Evolutionary conservation across 176 grass and related monocot genomes (phyloP).

Genomic region (Cenchrus purpureus): DNA sequence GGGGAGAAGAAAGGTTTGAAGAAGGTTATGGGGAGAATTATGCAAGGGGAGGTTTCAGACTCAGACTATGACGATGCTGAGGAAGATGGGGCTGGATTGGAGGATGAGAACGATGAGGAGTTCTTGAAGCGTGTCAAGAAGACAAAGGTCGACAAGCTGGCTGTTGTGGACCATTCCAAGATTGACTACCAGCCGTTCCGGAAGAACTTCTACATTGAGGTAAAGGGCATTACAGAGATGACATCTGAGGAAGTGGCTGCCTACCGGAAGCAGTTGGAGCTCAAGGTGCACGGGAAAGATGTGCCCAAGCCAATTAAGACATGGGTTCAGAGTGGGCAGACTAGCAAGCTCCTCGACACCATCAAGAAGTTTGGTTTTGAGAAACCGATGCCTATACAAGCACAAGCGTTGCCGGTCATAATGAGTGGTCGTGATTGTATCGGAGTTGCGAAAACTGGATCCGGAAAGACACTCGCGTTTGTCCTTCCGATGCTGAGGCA

Average conservation of each 20-base stretch:
- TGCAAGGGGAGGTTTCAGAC: slow-evolving; percentile 78
- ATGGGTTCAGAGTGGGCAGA: slow-evolving; percentile 89
- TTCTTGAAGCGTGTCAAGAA: slow-evolving; percentile 97
- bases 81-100: slow-evolving; percentile 50
- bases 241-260: slow-evolving; percentile 61
- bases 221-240: slow-evolving; percentile 85
- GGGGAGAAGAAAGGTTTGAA: slow-evolving; percentile 48
- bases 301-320: slow-evolving; percentile 91
- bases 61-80: slow-evolving; percentile 57
- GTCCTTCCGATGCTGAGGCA: slow-evolving; percentile 97
- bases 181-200: slow-evolving; percentile 79
- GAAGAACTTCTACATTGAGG: slow-evolving; percentile 95
- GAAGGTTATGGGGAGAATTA: slow-evolving; percentile 71
- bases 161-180: slow-evolving; percentile 95
- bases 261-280: slow-evolving; percentile 77
- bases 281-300: slow-evolving; percentile 97
- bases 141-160: slow-evolving; percentile 90
- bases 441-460: slow-evolving; percentile 93
- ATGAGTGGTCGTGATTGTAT: slow-evolving; percentile 98
- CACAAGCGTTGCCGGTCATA: slow-evolving; percentile 80
- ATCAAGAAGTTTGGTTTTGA: slow-evolving; percentile 96
- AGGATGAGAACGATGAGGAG: slow-evolving; percentile 88
- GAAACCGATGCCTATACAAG: slow-evolving; percentile 92
- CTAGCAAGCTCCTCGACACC: slow-evolving; percentile 89
- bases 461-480: slow-evolving; percentile 96